These are phyloP conservation scores for Gastrolobium villosum DNA, from an alignment of 306 rosid genomes.

Conservation along the genomic window DNA sequence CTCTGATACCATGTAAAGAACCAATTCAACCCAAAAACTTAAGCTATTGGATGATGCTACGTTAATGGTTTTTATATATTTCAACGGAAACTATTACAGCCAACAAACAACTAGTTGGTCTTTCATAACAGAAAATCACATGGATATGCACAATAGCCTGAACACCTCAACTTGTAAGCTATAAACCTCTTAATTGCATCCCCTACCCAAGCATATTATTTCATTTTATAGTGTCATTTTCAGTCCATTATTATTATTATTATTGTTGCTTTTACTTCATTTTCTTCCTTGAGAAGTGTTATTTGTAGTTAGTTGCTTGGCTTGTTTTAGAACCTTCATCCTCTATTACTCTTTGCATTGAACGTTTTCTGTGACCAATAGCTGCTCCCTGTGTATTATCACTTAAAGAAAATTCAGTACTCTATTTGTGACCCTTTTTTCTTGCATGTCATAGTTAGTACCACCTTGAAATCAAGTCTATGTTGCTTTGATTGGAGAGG, in stretches of 20 bases:
- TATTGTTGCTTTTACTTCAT: not conserved
- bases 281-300: slow-evolving; percentile 10
- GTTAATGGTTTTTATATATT: too few species aligned
- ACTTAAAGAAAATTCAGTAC: slow-evolving; percentile 7
- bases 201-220: not conserved
- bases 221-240: slow-evolving; percentile 29
- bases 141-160: slow-evolving; percentile 39
- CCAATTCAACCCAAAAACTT: too few species aligned
- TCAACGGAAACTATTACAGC: slow-evolving; percentile 24
- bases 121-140: slow-evolving; percentile 38
- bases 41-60: too few species aligned
- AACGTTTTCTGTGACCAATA: too few species aligned
- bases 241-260: slow-evolving; percentile 20
- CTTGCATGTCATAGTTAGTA: slow-evolving; percentile 35
- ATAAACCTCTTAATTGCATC: slow-evolving; percentile 34
- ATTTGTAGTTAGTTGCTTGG: not conserved
- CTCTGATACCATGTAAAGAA: too few species aligned
- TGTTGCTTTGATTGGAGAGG: slow-evolving; percentile 10
- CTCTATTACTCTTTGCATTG: not conserved
- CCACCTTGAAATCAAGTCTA: not conserved
- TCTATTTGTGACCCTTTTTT: slow-evolving; percentile 19
- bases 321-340: slow-evolving; percentile 24
- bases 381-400: not conserved
- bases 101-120: slow-evolving; percentile 5
- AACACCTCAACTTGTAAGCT: slow-evolving; percentile 36